Evolutionary conservation across 805 yeast genomes (phyloP).

Genomic region (Yarrowia sp.): DNA sequence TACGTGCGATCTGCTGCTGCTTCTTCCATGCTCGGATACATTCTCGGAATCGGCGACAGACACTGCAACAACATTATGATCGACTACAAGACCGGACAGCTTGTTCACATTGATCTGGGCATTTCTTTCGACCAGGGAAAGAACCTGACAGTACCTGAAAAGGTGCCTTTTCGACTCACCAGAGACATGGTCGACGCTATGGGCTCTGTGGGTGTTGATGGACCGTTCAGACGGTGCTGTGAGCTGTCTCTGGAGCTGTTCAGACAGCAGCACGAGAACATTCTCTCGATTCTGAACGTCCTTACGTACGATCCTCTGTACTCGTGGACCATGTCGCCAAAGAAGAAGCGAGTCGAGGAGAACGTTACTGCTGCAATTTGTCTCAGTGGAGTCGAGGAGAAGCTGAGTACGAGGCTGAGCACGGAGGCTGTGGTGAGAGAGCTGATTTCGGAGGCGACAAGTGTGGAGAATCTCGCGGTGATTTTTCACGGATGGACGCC

Average conservation of each 20-base stretch:
- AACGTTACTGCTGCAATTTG: conserved; percentile 47
- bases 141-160: conserved; percentile 79
- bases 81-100: conserved; percentile 83
- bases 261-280: conserved; percentile 62
- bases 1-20: conserved; percentile 82
- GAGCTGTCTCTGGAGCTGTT: conserved; percentile 70
- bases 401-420: conserved; percentile 69
- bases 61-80: conserved; percentile 86
- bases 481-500: conserved; percentile 74
- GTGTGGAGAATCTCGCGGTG: conserved; percentile 61
- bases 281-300: conserved; percentile 79
- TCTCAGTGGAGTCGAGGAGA: conserved; percentile 64
- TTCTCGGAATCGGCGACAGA: conserved; percentile 91
- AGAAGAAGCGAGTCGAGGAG: conserved; percentile 44
- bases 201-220: conserved; percentile 83
- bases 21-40: conserved; percentile 79
- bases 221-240: conserved; percentile 69
- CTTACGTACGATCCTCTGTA: conserved; percentile 90
- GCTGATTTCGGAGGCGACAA: conserved; percentile 72
- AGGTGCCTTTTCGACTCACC: conserved; percentile 89
- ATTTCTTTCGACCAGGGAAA: conserved; percentile 95
- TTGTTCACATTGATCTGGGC: conserved; percentile 93
- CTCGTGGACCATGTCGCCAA: conserved; percentile 64
- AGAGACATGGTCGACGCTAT: conserved; percentile 89
- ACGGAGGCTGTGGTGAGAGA: conserved; percentile 83